Evolutionary conservation across 1,284 basidiomycete genomes (phyloP).

Genomic region (Phellinidium pouzarii): DNA sequence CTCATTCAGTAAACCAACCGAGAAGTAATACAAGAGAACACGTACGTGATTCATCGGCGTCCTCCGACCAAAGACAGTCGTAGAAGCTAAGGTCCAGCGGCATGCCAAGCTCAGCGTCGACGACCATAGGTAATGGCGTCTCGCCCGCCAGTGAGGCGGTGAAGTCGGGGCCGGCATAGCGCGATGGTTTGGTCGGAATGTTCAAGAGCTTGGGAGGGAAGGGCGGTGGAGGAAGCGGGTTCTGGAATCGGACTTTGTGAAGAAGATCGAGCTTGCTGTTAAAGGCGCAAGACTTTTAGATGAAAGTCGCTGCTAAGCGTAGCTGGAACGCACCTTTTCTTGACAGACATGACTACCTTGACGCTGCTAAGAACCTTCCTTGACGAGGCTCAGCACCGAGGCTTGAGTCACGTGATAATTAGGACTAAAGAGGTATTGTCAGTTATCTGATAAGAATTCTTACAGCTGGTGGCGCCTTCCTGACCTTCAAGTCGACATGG

Average conservation of each 20-base stretch:
- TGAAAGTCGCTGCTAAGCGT: not conserved
- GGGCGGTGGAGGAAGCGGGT: constrained; percentile 89
- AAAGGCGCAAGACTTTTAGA: not conserved
- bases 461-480: too few species aligned
- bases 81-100: constrained; percentile 80
- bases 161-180: constrained; percentile 82
- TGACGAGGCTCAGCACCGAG: not conserved
- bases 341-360: constrained; percentile 13
- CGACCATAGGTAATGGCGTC: constrained; percentile 83
- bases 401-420: too few species aligned
- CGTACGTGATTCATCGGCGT: constrained; percentile 61
- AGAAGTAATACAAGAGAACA: constrained; percentile 14
- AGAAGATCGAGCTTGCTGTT: constrained; percentile 77
- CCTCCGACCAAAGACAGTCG: constrained; percentile 78
- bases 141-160: constrained; percentile 75
- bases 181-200: constrained; percentile 78
- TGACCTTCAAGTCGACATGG: not conserved
- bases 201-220: constrained; percentile 91
- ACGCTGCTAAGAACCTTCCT: not conserved
- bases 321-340: constrained; percentile 12
- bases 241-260: constrained; percentile 86
- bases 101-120: constrained; percentile 93
- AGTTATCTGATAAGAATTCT: too few species aligned
- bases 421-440: too few species aligned
- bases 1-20: constrained; percentile 14